Conservation (phyloP, 805 yeast species). For the Hanseniaspora jakobsenii region DNA sequence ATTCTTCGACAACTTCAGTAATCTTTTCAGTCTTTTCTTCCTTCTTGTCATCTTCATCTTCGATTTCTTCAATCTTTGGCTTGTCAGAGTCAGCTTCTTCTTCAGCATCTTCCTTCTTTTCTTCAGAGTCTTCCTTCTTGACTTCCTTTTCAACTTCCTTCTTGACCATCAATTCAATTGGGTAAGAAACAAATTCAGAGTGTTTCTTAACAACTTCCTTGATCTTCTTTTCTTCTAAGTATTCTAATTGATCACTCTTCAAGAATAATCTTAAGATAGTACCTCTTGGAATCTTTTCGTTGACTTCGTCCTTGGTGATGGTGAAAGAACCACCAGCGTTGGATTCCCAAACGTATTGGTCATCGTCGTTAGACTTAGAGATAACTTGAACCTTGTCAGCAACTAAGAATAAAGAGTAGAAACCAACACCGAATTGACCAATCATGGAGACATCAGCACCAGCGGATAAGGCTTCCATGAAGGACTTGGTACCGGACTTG, state of each 20-base stretch:
- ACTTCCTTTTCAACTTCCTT: slow-evolving; percentile 98
- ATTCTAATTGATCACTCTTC: slow-evolving; percentile 97
- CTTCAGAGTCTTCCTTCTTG: slow-evolving; percentile 73
- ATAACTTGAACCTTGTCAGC: slow-evolving; percentile 98
- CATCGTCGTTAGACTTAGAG: slow-evolving; percentile 97
- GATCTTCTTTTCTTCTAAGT: slow-evolving; percentile 98
- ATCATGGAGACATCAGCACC: slow-evolving; percentile 99
- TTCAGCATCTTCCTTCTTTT: slow-evolving; percentile 36
- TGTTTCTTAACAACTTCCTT: slow-evolving; percentile 99
- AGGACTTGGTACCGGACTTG: slow-evolving; percentile 98
- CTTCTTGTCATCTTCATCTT: slow-evolving; percentile 58
- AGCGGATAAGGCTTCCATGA: slow-evolving; percentile 98
- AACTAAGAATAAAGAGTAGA: slow-evolving; percentile 97
- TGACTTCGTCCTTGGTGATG: slow-evolving; percentile 75
- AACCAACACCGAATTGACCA: slow-evolving; percentile 99
- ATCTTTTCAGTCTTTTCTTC: slow-evolving; percentile 74
- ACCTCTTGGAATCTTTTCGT: slow-evolving; percentile 90
- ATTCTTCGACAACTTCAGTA: slow-evolving; percentile 86
- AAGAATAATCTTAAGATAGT: slow-evolving; percentile 85
- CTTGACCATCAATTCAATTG: slow-evolving; percentile 94
- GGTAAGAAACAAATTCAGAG: slow-evolving; percentile 98
- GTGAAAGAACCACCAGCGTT: slow-evolving; percentile 99
- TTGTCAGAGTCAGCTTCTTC: slow-evolving; percentile 47
- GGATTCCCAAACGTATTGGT: slow-evolving; percentile 99
- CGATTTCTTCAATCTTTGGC: slow-evolving; percentile 67